phyloP scores from a whole-genome alignment of 2,329 filamentous ascomycete genomes.

The Phialophora tarda region DNA sequence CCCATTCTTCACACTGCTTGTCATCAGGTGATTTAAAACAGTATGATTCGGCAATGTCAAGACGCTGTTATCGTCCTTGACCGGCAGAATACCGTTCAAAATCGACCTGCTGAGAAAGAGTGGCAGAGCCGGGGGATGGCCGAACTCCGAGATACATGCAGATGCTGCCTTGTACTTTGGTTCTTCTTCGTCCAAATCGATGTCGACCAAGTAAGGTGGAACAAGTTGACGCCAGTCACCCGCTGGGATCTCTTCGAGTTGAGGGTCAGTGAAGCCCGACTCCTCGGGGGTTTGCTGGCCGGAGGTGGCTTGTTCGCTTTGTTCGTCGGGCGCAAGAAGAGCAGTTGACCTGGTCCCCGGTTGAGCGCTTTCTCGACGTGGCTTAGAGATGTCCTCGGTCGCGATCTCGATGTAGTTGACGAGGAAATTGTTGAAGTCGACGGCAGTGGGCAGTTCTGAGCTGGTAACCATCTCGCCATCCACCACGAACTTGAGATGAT shows the following conservation, averaged over 20 bases:
- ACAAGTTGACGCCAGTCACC: conserved; percentile 72
- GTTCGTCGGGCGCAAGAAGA: conserved; percentile 51
- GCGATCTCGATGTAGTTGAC: conserved; percentile 98
- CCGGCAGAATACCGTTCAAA: conserved; percentile 83
- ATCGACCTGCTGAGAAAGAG: conserved; percentile 94
- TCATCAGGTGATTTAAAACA: conserved; percentile 92
- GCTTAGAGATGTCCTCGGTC: conserved; percentile 66
- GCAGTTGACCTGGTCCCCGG: conserved; percentile 44
- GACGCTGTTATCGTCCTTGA: conserved; percentile 98
- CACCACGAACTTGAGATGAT: conserved; percentile 95
- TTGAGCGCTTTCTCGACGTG: conserved; percentile 46
- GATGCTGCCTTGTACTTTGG: conserved; percentile 75
- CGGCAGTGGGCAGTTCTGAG: conserved; percentile 84
- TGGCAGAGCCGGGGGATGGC: conserved; percentile 81
- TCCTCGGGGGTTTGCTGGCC: conserved; percentile 47
- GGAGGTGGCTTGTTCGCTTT: conserved; percentile 23
- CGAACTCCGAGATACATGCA: conserved; percentile 76
- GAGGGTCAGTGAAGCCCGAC: conserved; percentile 38
- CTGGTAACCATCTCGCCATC: conserved; percentile 93
- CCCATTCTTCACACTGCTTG: conserved; percentile 96
- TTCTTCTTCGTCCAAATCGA: conserved; percentile 82
- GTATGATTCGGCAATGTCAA: conserved; percentile 97
- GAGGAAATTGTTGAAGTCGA: conserved; percentile 96
- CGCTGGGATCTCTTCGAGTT: conserved; percentile 59
- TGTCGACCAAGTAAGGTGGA: conserved; percentile 83